Evolutionary conservation across 257 asterid genomes (phyloP).

Genomic region (Solanum pennellii): DNA sequence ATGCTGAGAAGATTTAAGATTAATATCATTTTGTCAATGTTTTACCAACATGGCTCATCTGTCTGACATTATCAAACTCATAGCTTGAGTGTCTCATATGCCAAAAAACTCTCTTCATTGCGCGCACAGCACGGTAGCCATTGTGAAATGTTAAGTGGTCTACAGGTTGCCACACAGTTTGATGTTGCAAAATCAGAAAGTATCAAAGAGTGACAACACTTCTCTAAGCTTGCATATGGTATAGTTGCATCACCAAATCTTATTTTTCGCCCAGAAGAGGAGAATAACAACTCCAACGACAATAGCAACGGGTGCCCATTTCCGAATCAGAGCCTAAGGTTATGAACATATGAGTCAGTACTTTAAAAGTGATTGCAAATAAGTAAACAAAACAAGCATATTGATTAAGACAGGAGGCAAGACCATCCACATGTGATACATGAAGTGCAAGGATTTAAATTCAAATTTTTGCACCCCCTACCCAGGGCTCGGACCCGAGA

Average conservation of each 20-base stretch:
- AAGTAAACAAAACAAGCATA: neutral
- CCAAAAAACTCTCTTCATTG: neutral
- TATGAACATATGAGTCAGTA: neutral
- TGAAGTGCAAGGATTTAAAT: neutral
- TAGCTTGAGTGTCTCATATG: neutral
- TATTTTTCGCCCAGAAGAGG: slow-evolving; percentile 64
- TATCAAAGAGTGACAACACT: neutral
- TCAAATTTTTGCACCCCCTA: neutral
- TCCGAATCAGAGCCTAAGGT: slow-evolving; percentile 76
- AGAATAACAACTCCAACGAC: slow-evolving; percentile 74
- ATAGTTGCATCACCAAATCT: slow-evolving; percentile 61
- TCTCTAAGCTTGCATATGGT: neutral
- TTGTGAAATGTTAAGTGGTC: neutral
- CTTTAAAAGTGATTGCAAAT: neutral
- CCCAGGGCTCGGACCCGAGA: neutral
- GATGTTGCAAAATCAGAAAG: neutral
- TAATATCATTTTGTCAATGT: neutral
- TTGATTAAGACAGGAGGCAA: neutral
- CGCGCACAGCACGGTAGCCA: neutral
- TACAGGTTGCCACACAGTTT: neutral
- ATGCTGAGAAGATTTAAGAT: neutral
- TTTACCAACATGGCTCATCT: neutral
- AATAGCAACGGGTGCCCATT: slow-evolving; percentile 82
- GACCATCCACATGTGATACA: neutral
- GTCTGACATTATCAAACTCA: neutral